Evolutionary conservation across 441 rosid genomes (phyloP), one percentile per base, ranked within the genome.

Genomic region (Raphanus hybrid): DNA sequence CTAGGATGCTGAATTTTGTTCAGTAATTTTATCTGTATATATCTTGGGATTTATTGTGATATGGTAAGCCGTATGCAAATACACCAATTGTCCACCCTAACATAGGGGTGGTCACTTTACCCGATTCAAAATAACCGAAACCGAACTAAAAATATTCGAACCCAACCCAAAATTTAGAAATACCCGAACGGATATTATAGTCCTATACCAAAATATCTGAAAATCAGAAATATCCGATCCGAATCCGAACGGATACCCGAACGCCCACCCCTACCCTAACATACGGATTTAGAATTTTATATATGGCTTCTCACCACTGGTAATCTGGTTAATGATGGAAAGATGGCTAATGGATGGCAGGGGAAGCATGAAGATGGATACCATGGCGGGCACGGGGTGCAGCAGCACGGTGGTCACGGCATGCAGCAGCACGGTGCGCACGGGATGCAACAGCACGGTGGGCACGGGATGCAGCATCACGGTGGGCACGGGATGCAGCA

Each of bases 311-410:
- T 55, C 23, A 8, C 62, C 8, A 20, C 14, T 54, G 9, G 34
- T 20, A 12, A 37, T 39, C 20, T 66, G 23, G 7, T 10, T 29
- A 6, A 75, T 69, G 58, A 37, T 29, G 34, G 65, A 15, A 76
- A 26, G 8, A 48, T 76, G 45, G 26, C 59, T 54, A 70, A 27
- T 62, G 80, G 66, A 76, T 69, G 69, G 69, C 79, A 68, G 18
- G 73, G 58, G 1, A 20, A 16, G 48, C 71, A 55, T 26, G 80
- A 12, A 4, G 60, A 29, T 64, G 71, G 50, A 57, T 7, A 57
- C 61, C 61, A 57, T 57, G 61, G 61, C 61, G 61, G 29, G 29
- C 61, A 57, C 4, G 59, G 10, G 59, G 5, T 4, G 55, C 55
- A 48, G 54, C 15, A 48, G 15, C 54, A 48, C 15, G 15, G 54